Percentiles rank a stretch among this genome's conserved stretches.
Evolutionary conservation across 352 stramenopile species (phyloP).

Genomic region (Pythium monospermum): DNA sequence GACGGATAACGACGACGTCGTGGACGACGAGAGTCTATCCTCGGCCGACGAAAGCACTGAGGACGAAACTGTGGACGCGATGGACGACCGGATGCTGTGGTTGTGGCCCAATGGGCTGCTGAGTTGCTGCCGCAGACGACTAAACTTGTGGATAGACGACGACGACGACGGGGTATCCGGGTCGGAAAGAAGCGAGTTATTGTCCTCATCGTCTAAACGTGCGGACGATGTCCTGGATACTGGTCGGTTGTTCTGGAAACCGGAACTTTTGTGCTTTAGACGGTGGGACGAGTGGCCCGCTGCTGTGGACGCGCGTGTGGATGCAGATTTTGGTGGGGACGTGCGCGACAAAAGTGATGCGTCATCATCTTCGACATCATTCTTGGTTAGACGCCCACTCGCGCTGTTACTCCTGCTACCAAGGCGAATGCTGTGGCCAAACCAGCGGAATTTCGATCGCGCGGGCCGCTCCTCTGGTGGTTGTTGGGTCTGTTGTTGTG

Average conservation of each 20-base stretch:
- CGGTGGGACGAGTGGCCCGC: too few species aligned
- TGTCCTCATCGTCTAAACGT: background rate
- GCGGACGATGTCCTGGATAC: background rate
- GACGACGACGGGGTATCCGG: background rate
- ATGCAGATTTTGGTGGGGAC: background rate
- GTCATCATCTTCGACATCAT: background rate
- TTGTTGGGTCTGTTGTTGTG: background rate
- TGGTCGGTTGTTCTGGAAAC: too few species aligned
- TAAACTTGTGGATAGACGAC: constrained; percentile 7
- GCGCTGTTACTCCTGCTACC: constrained; percentile 10
- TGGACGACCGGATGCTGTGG: constrained; percentile 24
- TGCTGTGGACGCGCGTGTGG: background rate
- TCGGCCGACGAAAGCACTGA: constrained; percentile 11
- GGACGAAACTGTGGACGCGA: constrained; percentile 19
- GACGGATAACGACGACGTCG: background rate
- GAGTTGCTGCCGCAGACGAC: constrained; percentile 1
- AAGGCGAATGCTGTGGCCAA: constrained; percentile 21
- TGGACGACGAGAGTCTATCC: constrained; percentile 8
- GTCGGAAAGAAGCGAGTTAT: constrained; percentile 1
- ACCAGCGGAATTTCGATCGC: constrained; percentile 19
- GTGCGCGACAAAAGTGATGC: background rate
- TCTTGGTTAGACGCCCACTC: background rate
- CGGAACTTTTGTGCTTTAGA: too few species aligned
- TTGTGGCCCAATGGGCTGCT: background rate
- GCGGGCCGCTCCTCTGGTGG: too few species aligned